Percentiles rank a stretch among this genome's conserved stretches.
phyloP scores from a whole-genome alignment of 768 basidiomycete species.

The Cystobasidium onofrii region DNA sequence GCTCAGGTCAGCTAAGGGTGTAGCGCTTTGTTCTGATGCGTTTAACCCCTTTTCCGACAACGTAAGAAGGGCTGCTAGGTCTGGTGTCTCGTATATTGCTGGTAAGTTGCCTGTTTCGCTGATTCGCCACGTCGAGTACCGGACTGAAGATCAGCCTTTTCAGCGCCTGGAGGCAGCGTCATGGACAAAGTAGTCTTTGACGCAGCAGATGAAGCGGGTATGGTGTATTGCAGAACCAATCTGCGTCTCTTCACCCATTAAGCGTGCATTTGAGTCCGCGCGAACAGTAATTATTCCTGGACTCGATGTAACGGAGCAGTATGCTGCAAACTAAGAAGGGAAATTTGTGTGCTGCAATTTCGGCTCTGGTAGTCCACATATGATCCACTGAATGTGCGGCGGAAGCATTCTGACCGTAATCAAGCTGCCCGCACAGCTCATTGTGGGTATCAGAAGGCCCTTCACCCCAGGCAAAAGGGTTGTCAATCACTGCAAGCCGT shows the following conservation, averaged over 20 bases:
- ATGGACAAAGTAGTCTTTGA: constrained; percentile 97
- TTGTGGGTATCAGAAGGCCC: no score
- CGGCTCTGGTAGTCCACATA: no score
- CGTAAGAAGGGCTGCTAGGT: constrained; percentile 82
- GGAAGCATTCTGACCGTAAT: no score
- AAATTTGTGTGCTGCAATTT: no score
- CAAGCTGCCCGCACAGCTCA: no score
- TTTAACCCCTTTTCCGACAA: constrained; percentile 99
- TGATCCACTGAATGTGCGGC: no score
- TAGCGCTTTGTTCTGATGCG: constrained; percentile 90
- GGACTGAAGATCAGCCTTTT: neutral
- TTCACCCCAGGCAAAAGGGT: no score
- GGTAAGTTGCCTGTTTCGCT: neutral
- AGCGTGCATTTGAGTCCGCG: no score
- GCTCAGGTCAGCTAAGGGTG: constrained; percentile 65
- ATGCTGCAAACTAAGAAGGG: no score
- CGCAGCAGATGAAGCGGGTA: constrained; percentile 83
- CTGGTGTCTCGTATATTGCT: constrained; percentile 84
- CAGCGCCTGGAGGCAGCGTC: constrained; percentile 64
- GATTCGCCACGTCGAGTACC: constrained; percentile 51
- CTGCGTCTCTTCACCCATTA: constrained; percentile 61
- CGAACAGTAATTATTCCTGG: no score
- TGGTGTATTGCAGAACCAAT: constrained; percentile 83
- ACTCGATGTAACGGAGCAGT: no score
- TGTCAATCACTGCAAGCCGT: no score